These are phyloP conservation scores for Corylus heterophylla DNA, from an alignment of 306 rosid species.

Conservation along the genomic window DNA sequence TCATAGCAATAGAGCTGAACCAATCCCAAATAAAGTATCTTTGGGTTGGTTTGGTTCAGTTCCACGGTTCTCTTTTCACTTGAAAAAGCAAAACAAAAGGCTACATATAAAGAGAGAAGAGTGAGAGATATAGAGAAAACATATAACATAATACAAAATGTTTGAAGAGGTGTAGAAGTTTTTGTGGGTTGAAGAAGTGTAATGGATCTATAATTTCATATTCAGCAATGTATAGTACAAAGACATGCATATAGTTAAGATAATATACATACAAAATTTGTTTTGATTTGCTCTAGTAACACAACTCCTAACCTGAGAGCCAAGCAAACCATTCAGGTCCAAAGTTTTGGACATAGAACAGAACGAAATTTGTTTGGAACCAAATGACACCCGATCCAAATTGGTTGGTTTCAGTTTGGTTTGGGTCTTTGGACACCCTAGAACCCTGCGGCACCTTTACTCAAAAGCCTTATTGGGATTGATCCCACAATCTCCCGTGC, in stretches of 20 bases:
- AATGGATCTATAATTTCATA: not conserved
- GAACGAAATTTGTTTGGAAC: not conserved
- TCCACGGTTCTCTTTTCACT: too few species aligned
- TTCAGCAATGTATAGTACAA: not conserved
- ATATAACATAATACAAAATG: not conserved
- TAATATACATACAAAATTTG: not conserved
- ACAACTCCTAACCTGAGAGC: not conserved
- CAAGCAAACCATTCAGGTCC: too few species aligned
- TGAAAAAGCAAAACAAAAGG: too few species aligned
- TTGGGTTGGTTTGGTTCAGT: too few species aligned
- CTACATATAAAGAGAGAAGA: too few species aligned
- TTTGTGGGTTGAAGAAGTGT: not conserved
- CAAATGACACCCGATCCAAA: too few species aligned
- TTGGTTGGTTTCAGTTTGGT: not conserved
- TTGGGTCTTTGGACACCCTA: not conserved
- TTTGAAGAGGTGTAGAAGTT: constrained; percentile 3
- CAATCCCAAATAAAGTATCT: too few species aligned
- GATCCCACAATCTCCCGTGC: not conserved
- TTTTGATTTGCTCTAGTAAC: not conserved
- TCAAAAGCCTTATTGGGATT: not conserved
- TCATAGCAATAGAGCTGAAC: too few species aligned
- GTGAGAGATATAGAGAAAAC: too few species aligned
- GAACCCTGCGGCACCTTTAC: not conserved
- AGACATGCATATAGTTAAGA: not conserved
- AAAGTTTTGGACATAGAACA: not conserved